phyloP scores from a whole-genome alignment of 1,139 yeast genomes.

The Blastobotrys ciferrii region DNA sequence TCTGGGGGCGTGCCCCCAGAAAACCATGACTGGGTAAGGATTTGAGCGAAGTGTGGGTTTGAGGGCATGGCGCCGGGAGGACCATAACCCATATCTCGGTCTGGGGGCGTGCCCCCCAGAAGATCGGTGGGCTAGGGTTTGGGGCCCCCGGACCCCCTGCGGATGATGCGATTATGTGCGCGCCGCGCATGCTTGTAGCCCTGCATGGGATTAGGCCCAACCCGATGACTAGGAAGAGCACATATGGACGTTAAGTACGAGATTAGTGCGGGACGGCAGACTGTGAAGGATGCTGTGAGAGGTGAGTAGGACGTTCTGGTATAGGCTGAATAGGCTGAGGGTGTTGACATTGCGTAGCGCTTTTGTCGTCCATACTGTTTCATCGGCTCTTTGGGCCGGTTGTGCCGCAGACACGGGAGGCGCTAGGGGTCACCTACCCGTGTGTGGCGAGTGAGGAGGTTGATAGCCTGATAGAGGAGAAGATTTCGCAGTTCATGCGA shows the following conservation, averaged over 20 bases:
- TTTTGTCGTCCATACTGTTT: constrained; percentile 67
- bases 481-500: constrained; percentile 29
- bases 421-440: constrained; percentile 42
- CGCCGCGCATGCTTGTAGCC: background rate
- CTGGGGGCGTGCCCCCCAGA: too few relatives aligned
- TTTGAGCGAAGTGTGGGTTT: too few relatives aligned
- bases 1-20: too few relatives aligned
- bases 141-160: too few relatives aligned
- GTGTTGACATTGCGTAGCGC: constrained; percentile 40
- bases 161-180: too few relatives aligned
- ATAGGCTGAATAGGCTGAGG: too few relatives aligned
- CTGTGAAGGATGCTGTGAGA: constrained; percentile 38
- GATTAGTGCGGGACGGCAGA: constrained; percentile 37
- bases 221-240: too few relatives aligned
- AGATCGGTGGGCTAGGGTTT: too few relatives aligned
- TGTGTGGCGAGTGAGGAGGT: constrained; percentile 32
- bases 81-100: too few relatives aligned
- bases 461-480: constrained; percentile 32
- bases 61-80: too few relatives aligned
- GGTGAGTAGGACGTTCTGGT: constrained; percentile 29
- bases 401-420: constrained; percentile 49
- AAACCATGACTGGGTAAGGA: too few relatives aligned
- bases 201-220: too few relatives aligned
- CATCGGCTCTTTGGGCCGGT: constrained; percentile 69
- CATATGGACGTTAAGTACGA: constrained; percentile 39